Conservation (phyloP, 495 filamentous ascomycete species). For the Aspergillus sclerotioniger region DNA sequence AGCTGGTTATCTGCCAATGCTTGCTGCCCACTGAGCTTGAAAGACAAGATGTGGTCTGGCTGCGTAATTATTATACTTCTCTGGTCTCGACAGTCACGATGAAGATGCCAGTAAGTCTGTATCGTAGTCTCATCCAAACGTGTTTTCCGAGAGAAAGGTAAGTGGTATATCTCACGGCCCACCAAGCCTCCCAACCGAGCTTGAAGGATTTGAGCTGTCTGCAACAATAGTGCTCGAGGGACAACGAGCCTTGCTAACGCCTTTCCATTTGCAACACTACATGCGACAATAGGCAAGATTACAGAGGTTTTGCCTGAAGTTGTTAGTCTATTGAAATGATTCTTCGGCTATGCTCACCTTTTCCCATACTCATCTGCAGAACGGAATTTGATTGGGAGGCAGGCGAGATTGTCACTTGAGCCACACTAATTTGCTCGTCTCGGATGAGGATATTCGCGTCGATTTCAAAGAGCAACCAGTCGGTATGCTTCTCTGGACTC, state of each 20-base stretch:
- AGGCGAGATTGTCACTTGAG: constrained; percentile 54
- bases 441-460: constrained; percentile 64
- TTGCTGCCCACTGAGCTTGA: constrained; percentile 64
- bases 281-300: constrained; percentile 63
- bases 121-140: constrained; percentile 10
- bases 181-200: constrained; percentile 58
- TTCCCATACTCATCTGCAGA: constrained; percentile 73
- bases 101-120: constrained; percentile 25
- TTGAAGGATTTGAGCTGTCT: constrained; percentile 60
- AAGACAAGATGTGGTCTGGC: constrained; percentile 69
- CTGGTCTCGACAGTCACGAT: constrained; percentile 37
- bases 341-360: constrained; percentile 53
- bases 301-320: constrained; percentile 41
- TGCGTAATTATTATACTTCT: constrained; percentile 58
- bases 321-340: too few species aligned
- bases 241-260: constrained; percentile 60
- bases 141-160: constrained; percentile 59
- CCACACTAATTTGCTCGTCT: constrained; percentile 56
- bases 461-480: constrained; percentile 61
- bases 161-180: constrained; percentile 52
- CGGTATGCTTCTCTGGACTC: constrained; percentile 48
- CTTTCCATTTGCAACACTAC: constrained; percentile 50
- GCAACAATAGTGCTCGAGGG: constrained; percentile 56
- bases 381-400: constrained; percentile 44
- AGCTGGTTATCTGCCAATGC: constrained; percentile 23